phyloP scores from a whole-genome alignment of 345 rosid species.

The Dipteronia sinensis region DNA sequence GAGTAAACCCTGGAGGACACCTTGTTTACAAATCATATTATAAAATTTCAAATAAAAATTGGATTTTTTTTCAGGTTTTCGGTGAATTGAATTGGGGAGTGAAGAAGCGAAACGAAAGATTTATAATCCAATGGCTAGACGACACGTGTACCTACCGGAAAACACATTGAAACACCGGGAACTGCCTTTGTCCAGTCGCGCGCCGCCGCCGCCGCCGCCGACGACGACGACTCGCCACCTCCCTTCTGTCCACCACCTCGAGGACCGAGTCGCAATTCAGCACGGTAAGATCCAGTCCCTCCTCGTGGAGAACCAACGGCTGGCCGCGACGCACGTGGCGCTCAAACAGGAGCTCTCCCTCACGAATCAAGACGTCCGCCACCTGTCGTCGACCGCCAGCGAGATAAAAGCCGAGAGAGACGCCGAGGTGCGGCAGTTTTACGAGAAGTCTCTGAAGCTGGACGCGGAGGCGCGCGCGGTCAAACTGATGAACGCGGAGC shows the following conservation, averaged over 20 bases:
- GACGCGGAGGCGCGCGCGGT: constrained; percentile 66
- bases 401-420: constrained; percentile 64
- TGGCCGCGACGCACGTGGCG: constrained; percentile 63
- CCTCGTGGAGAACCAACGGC: constrained; percentile 62
- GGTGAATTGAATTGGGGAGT: neutral
- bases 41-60: neutral
- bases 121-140: constrained; percentile 24
- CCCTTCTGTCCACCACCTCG: constrained; percentile 43
- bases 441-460: constrained; percentile 61
- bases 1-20: too few species aligned
- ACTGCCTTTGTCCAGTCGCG: constrained; percentile 1
- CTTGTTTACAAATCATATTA: too few species aligned
- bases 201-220: constrained; percentile 21
- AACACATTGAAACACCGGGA: constrained; percentile 11
- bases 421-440: constrained; percentile 63
- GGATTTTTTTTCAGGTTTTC: neutral
- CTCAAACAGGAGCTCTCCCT: constrained; percentile 65
- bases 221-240: neutral
- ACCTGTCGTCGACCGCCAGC: constrained; percentile 44
- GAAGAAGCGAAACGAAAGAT: neutral
- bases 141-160: constrained; percentile 16
- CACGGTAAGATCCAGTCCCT: constrained; percentile 75
- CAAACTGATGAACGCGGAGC: constrained; percentile 52
- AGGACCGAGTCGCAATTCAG: constrained; percentile 72
- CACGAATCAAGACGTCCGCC: constrained; percentile 58